These are phyloP conservation scores for Ramaria rubella DNA, from an alignment of 768 basidiomycete species.

Conservation along the genomic window DNA sequence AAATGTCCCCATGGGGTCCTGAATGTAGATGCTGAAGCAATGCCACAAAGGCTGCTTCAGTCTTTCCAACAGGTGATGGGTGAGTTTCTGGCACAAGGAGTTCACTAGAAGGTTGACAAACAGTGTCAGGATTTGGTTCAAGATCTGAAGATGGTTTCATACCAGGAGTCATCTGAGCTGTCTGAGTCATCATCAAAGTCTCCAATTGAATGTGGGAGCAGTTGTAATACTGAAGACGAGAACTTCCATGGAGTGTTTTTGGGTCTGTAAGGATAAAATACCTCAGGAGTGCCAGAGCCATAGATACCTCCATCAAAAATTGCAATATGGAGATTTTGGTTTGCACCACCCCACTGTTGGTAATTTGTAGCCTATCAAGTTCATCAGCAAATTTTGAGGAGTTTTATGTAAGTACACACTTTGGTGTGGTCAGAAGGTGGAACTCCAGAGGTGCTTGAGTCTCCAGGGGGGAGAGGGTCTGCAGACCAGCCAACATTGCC, in stretches of 20 bases:
- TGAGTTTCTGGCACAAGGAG: neutral
- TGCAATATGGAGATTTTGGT: neutral
- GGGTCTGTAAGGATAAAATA: neutral
- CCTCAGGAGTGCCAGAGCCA: neutral
- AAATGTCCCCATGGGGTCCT: neutral
- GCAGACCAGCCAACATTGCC: too few relatives aligned
- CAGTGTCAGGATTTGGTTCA: neutral
- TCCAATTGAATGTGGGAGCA: neutral
- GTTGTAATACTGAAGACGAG: neutral
- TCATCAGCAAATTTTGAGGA: neutral
- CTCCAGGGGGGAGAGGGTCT: neutral
- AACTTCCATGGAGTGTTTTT: neutral
- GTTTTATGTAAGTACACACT: neutral
- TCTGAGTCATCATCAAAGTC: too few relatives aligned
- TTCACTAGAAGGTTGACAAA: neutral
- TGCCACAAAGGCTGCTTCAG: neutral
- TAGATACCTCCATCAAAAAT: neutral
- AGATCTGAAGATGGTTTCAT: neutral
- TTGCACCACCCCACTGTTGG: neutral
- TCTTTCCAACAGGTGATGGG: neutral
- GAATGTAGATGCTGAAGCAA: neutral
- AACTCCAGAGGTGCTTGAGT: neutral
- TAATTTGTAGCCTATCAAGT: neutral
- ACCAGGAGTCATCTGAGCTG: neutral
- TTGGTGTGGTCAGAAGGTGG: neutral